Percentiles rank a stretch among this genome's conserved stretches.
Conservation (phyloP, 345 rosid genomes). For the Rhodomyrtus tomentosa region DNA sequence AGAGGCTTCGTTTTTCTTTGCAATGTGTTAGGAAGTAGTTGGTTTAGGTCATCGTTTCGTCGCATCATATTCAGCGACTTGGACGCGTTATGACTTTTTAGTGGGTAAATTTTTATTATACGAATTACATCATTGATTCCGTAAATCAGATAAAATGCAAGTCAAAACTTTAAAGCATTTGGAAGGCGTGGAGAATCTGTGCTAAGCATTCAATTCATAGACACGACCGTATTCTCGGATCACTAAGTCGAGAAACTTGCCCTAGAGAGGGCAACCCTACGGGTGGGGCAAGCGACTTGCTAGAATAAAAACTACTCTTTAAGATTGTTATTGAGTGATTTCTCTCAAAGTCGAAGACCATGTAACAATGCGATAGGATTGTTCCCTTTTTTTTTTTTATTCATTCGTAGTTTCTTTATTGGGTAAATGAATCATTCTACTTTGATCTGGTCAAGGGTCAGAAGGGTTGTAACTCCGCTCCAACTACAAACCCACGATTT, state of each 20-base stretch:
- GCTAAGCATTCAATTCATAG: neutral
- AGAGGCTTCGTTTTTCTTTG: neutral
- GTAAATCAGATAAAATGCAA: no score
- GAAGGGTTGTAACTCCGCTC: neutral
- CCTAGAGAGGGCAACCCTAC: neutral
- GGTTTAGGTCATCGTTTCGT: neutral
- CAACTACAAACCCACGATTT: neutral
- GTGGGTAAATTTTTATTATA: no score
- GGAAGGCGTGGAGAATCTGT: neutral
- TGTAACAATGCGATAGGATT: fast-evolving
- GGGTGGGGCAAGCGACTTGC: fast-evolving
- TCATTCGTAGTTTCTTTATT: neutral
- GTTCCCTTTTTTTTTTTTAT: fast-evolving
- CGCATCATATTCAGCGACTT: neutral
- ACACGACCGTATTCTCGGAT: fast-evolving
- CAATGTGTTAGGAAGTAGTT: neutral
- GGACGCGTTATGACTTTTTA: neutral
- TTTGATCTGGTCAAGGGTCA: neutral
- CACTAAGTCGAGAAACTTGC: neutral
- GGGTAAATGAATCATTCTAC: no score
- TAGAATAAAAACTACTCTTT: fast-evolving
- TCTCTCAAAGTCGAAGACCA: neutral
- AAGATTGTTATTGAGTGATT: fast-evolving
- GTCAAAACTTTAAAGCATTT: neutral
- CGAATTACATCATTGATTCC: no score